Evolutionary conservation across 2,329 filamentous ascomycete genomes (phyloP), one percentile per base, ranked within the genome.

Genomic region (Metarhizium robertsii): DNA sequence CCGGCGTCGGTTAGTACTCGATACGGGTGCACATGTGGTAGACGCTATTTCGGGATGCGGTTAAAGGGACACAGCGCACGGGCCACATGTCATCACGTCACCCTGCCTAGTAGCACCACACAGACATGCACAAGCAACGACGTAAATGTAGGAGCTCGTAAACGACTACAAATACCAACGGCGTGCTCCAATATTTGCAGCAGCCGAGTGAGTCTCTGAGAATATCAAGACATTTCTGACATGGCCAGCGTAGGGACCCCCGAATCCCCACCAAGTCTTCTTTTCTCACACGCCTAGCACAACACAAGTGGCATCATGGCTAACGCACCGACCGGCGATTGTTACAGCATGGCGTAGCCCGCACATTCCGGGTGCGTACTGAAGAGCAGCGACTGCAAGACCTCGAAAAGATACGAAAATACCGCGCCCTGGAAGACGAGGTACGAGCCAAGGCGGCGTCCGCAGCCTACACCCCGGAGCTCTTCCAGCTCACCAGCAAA

Each of bases 331-430:
- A 5, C 14, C 5, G 11, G 8, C 42, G 7, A 45, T 20, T 7
- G 16, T 45, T 10, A 29, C 36, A 58, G 57, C 57, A 95, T 79
- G 88, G 88, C 66, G 79, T 92, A 67, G 80, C 87, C 65, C 86
- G 90, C 64, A 77, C 81, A 57, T 77, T 78, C 55, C 74, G 76
- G 60, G 57, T 60, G 62, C 77, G 78, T 60, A 85, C 86, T 62
- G 83, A 86, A 62, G 81, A 87, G 65, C 81, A 86, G 65, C 79
- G 80, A 56, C 76, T 81, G 61, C 81, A 83, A 68, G 88, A 92
- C 70, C 76, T 83, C 55, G 79, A 81, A 61, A 85, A 86, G 68
- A 94, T 95, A 64, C 73, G 77, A 55, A 79, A 83, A 59, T 94
- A 95, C 71, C 84, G 80, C 60, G 74, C 79, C 14, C 75, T 95